Conservation (phyloP, 2,329 filamentous ascomycete genomes). For the Colletotrichum musicola region DNA sequence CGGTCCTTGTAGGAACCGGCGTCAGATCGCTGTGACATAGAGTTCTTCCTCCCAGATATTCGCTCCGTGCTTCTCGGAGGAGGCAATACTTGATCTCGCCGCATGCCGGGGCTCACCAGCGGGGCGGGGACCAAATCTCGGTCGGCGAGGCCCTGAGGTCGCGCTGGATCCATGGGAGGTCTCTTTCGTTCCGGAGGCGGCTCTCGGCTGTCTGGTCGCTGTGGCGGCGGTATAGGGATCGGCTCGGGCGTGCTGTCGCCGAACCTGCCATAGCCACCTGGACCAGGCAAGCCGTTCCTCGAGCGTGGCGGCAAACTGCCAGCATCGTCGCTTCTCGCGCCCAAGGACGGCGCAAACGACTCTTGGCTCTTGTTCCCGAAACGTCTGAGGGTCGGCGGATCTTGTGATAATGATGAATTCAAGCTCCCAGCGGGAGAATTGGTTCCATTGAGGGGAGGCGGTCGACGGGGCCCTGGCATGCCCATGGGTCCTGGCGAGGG, state of each 20-base stretch:
- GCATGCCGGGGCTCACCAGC: constrained; percentile 64
- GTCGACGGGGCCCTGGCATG: constrained; percentile 30
- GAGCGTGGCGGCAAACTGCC: constrained; percentile 65
- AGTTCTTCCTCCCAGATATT: constrained; percentile 60
- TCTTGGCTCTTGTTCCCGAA: constrained; percentile 70
- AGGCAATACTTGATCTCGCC: constrained; percentile 59
- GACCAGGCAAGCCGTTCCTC: constrained; percentile 61
- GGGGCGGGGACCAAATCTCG: constrained; percentile 70
- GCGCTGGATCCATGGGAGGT: constrained; percentile 74
- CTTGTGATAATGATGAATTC: constrained; percentile 60
- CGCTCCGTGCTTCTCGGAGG: constrained; percentile 66
- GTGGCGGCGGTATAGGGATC: constrained; percentile 45
- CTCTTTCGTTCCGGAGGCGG: constrained; percentile 73
- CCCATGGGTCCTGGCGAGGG: constrained; percentile 44
- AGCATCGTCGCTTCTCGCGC: constrained; percentile 63
- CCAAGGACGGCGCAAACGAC: constrained; percentile 63
- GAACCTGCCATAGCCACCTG: constrained; percentile 54
- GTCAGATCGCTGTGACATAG: constrained; percentile 50
- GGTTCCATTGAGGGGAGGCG: constrained; percentile 38
- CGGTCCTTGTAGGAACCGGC: constrained; percentile 50
- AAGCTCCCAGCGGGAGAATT: constrained; percentile 64
- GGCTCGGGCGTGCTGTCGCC: constrained; percentile 43
- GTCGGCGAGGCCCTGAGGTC: constrained; percentile 61
- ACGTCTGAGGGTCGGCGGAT: constrained; percentile 59
- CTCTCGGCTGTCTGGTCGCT: constrained; percentile 49